Percentiles rank a stretch among this genome's conserved stretches.
phyloP scores from a whole-genome alignment of 31 red algal genomes.

The Odonthalia washingtoniensis region DNA sequence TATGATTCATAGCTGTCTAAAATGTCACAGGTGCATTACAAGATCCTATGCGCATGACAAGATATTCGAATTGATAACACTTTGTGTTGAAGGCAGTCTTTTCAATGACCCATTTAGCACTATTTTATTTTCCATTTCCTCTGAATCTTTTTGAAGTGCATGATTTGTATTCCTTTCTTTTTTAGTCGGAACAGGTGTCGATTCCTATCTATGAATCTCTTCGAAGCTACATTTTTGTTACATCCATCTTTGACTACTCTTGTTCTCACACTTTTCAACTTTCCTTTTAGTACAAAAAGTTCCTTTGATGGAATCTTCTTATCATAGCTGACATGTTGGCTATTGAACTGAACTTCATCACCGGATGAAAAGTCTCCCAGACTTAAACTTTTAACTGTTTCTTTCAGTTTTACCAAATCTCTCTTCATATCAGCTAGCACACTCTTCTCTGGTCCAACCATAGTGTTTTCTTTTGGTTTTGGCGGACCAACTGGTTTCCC shows the following conservation, averaged over 20 bases:
- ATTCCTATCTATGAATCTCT: not conserved
- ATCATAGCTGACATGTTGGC: not conserved
- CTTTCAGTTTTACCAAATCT: not conserved
- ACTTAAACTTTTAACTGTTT: not conserved
- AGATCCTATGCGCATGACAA: not conserved
- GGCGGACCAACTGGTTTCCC: not conserved
- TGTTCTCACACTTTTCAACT: not conserved
- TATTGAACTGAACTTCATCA: not conserved
- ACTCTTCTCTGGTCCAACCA: not conserved
- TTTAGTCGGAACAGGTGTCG: not conserved
- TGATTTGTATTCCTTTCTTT: not conserved
- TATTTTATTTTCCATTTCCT: too few species aligned
- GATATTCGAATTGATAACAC: constrained; percentile 7
- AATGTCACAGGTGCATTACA: constrained; percentile 24
- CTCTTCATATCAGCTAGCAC: not conserved
- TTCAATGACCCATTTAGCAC: not conserved
- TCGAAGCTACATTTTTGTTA: not conserved
- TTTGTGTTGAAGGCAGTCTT: constrained; percentile 21
- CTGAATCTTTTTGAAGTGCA: too few species aligned
- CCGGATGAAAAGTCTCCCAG: not conserved
- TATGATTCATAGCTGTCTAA: not conserved
- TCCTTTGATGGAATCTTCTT: not conserved
- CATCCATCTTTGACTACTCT: not conserved
- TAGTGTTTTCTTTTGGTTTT: not conserved
- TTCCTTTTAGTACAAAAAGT: not conserved